These are phyloP conservation scores for Pichia paraexigua DNA, from an alignment of 805 yeast species.

Conservation along the genomic window DNA sequence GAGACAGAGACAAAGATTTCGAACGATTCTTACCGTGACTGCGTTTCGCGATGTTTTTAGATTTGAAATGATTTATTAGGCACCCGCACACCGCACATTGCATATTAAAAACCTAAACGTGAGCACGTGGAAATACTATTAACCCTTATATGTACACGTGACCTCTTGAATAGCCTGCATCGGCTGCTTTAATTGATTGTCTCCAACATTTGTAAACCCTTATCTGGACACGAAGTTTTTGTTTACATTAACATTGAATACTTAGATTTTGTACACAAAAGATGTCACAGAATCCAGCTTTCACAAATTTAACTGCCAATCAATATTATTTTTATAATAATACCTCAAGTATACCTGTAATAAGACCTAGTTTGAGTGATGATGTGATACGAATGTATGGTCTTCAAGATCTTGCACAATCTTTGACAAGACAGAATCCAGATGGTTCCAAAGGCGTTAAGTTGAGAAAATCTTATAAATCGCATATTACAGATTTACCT, in stretches of 20 bases:
- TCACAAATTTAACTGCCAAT: background rate
- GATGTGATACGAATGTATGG: conserved; percentile 67
- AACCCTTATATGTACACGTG: background rate
- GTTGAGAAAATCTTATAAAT: conserved; percentile 88
- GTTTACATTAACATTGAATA: too few species aligned
- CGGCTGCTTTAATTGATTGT: too few species aligned
- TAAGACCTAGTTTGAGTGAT: conserved; percentile 62
- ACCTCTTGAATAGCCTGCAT: background rate
- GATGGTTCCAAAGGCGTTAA: conserved; percentile 91
- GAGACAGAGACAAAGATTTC: background rate
- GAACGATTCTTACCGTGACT: background rate
- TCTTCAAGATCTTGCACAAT: conserved; percentile 56
- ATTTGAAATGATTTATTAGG: background rate
- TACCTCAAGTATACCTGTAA: conserved; percentile 28
- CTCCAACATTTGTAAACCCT: too few species aligned
- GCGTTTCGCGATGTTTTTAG: background rate
- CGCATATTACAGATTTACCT: conserved; percentile 80
- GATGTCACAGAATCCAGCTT: background rate
- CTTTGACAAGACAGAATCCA: conserved; percentile 80
- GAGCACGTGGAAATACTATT: background rate
- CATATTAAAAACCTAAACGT: background rate
- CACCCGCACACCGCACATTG: background rate
- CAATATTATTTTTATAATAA: conserved; percentile 27
- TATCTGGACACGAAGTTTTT: too few species aligned
- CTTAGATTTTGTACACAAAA: background rate